Base-by-base conservation (phyloP, 1,139 yeast species). In the Debaryomycetaceae sp. region DNA sequence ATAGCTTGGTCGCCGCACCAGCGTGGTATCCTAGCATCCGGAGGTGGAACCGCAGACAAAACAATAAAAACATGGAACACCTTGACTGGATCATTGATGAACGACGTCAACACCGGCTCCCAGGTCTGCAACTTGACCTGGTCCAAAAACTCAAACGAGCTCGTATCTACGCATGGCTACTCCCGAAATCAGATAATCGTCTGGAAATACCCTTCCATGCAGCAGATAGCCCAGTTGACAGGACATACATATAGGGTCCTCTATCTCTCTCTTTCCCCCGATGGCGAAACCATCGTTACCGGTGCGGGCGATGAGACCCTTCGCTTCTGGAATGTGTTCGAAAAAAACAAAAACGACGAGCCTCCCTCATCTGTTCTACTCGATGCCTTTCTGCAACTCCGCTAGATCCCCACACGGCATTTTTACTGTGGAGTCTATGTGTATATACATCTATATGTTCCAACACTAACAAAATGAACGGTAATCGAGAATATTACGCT, bases 221-320 rank as follows among this genome's bases (percentile, higher is more conserved):
- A 87, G 50, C 98, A 92, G 52, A 80, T 92, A 30, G 96, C 97
- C 1, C 88, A 91, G 34, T 74, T 92, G 41, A 88, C 95, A 6
- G 98, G 98, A 0, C 99, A 92, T 56, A 87, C 96, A 1, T 88
- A 86, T 58, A 74, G 99, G 45, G 98, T 92, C 6, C 67, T 94
- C 37, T 94, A 92, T 58, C 71, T 92, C 49, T 81, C 96, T 3
- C 73, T 92, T 67, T 85, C 95, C n/a, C 96, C 98, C 0, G 98
- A 92, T 63, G 98, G 98, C 1, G 91, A 87, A 48, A 88, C 98
- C 0, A 85, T 92, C n/a, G 98, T 92, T 3, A 91, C 98, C 0
- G 99, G 98, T 1, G 98, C 98, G 1, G 98, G 98, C 2, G 99
- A 92, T 63, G 98, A 94, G 61, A 92, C 98, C 0, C 67, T 92